These are phyloP conservation scores for Verticillium tricorpus DNA, from an alignment of 2,329 filamentous ascomycete species.

Conservation along the genomic window DNA sequence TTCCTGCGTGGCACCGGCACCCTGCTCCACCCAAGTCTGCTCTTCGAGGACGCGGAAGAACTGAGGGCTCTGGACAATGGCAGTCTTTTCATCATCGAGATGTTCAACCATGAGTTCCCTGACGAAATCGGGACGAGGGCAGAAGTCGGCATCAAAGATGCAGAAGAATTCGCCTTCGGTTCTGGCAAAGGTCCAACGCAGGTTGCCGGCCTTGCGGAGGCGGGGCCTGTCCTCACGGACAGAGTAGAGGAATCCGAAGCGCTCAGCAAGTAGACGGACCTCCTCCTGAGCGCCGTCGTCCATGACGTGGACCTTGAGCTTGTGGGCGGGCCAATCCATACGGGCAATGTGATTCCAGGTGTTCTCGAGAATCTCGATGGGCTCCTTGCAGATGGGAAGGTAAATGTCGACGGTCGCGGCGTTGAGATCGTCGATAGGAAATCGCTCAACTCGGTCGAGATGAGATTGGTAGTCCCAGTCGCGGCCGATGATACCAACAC, in stretches of 20 bases:
- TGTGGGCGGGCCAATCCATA: slow-evolving; percentile 30
- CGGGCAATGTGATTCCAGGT: slow-evolving; percentile 27
- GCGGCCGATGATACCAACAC: slow-evolving; percentile 31
- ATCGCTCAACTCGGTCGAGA: slow-evolving; percentile 21
- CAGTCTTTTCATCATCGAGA: slow-evolving; percentile 29
- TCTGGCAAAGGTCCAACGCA: slow-evolving; percentile 33
- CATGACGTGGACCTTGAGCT: slow-evolving; percentile 32
- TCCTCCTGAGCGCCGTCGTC: slow-evolving; percentile 30
- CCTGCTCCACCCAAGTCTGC: slow-evolving; percentile 39
- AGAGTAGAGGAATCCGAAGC: slow-evolving; percentile 32
- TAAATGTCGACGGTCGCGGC: slow-evolving; percentile 35
- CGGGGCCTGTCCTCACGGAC: slow-evolving; percentile 34
- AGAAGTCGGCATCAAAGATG: slow-evolving; percentile 39
- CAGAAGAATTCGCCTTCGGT: slow-evolving; percentile 34
- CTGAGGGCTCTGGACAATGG: slow-evolving; percentile 36
- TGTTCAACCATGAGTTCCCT: slow-evolving; percentile 33
- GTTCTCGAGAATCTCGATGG: slow-evolving; percentile 32
- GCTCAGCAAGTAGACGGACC: slow-evolving; percentile 23
- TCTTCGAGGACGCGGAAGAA: slow-evolving; percentile 32
- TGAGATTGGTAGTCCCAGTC: slow-evolving; percentile 32
- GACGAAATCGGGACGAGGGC: slow-evolving; percentile 34
- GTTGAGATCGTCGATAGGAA: slow-evolving; percentile 25
- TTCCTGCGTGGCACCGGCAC: slow-evolving; percentile 35
- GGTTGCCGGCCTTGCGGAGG: slow-evolving; percentile 36
- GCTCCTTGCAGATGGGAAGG: slow-evolving; percentile 35